Evolutionary conservation across 1,284 basidiomycete genomes (phyloP).

Genomic region (Naganishia cerealis): DNA sequence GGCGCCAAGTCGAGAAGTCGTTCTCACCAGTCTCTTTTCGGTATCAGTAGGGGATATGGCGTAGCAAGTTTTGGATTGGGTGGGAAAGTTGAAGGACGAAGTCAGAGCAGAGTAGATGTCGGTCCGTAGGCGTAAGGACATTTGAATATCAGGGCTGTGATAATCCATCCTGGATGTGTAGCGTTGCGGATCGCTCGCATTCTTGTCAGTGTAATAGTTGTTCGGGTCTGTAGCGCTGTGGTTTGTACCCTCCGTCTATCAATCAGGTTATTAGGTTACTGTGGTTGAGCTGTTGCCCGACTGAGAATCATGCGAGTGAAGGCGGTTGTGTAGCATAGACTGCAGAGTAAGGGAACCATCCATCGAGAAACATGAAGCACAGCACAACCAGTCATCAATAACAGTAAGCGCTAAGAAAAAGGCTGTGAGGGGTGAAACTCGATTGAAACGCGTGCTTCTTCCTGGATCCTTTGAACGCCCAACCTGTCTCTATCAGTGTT

Average conservation of each 20-base stretch:
- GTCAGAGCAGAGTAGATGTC: not conserved
- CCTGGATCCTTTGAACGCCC: no score
- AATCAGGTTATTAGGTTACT: not conserved
- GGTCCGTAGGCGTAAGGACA: not conserved
- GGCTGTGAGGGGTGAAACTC: constrained; percentile 7
- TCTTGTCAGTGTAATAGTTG: constrained; percentile 6
- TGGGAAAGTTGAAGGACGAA: not conserved
- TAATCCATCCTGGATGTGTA: not conserved
- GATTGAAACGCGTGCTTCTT: constrained; percentile 4
- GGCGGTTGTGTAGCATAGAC: no score
- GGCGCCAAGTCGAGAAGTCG: not conserved
- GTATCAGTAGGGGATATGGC: not conserved
- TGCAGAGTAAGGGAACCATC: no score
- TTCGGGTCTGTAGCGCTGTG: constrained; percentile 1
- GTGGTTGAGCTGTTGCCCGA: no score
- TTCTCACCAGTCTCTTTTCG: not conserved
- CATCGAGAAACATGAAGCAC: no score
- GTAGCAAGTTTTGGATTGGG: not conserved
- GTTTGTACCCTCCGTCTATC: constrained; percentile 1
- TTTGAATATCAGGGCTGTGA: constrained; percentile 8
- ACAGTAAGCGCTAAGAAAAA: not conserved
- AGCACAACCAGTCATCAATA: no score
- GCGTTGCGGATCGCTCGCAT: constrained; percentile 1
- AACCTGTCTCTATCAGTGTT: no score
- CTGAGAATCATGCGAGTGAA: no score